These are phyloP conservation scores for Aspergillus flavus DNA, from an alignment of 2,329 filamentous ascomycete species.

Conservation along the genomic window DNA sequence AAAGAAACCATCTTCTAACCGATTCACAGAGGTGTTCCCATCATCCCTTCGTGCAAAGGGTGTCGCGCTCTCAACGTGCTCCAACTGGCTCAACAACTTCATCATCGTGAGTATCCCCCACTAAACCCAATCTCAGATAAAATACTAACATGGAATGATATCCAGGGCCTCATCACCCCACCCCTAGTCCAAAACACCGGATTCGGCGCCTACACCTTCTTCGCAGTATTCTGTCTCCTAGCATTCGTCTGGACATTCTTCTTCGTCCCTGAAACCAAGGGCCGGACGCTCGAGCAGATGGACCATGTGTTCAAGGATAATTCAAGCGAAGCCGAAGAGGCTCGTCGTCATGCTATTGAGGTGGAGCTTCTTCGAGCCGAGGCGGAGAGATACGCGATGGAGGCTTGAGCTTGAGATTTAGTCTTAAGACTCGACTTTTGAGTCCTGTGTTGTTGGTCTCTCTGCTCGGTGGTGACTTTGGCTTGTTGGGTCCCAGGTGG, in stretches of 20 bases:
- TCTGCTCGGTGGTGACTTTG: not conserved
- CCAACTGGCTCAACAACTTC: conserved; percentile 68
- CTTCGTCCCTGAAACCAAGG: conserved; percentile 62
- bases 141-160: not conserved
- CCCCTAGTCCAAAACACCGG: conserved; percentile 62
- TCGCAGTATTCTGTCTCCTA: conserved; percentile 57
- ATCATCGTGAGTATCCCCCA: conserved; percentile 51
- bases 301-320: conserved; percentile 49
- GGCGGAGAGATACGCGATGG: not conserved
- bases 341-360: conserved; percentile 36
- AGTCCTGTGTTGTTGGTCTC: not conserved
- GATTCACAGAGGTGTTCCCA: conserved; percentile 63
- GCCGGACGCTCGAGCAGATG: conserved; percentile 59
- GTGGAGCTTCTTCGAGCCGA: conserved; percentile 27
- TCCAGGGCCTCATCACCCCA: conserved; percentile 63
- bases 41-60: conserved; percentile 64
- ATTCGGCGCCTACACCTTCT: conserved; percentile 61
- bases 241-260: conserved; percentile 55
- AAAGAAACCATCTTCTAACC: conserved; percentile 15
- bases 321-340: conserved; percentile 34
- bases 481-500: not conserved
- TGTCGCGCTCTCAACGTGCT: conserved; percentile 64
- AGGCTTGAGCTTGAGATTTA: not conserved
- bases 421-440: not conserved
- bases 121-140: not conserved